phyloP scores from a whole-genome alignment of 2,329 filamentous ascomycete genomes.

The Aspergillus nomiae region DNA sequence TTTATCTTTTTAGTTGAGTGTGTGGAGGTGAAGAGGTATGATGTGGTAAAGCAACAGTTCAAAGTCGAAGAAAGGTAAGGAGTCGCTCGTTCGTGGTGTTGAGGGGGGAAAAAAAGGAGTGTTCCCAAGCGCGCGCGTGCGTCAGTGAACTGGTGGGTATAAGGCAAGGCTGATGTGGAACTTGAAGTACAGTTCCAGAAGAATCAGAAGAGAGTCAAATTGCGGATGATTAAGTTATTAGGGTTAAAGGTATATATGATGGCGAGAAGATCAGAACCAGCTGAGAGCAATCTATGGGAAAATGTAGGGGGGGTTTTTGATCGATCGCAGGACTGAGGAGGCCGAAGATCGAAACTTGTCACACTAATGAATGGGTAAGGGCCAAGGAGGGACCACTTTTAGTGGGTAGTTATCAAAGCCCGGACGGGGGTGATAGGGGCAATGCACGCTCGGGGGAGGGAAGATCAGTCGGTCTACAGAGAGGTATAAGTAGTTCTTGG shows the following conservation, averaged over 20 bases:
- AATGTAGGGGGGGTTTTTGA: slow-evolving; percentile 1
- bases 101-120: background rate
- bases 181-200: background rate
- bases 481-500: background rate
- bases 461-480: background rate
- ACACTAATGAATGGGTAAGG: slow-evolving; percentile 12
- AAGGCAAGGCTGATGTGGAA: slow-evolving; percentile 5
- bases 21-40: slow-evolving; percentile 1
- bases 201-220: slow-evolving; percentile 4
- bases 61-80: slow-evolving; percentile 1
- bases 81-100: background rate
- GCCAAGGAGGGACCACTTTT: slow-evolving; percentile 13
- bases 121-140: slow-evolving; percentile 3
- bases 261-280: slow-evolving; percentile 32
- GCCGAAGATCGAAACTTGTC: slow-evolving; percentile 14
- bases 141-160: slow-evolving; percentile 9
- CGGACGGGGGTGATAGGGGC: slow-evolving; percentile 5
- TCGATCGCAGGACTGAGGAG: slow-evolving; percentile 6
- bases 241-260: slow-evolving; percentile 8
- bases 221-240: slow-evolving; percentile 1
- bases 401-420: slow-evolving; percentile 8
- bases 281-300: slow-evolving; percentile 21
- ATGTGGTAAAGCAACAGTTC: background rate
- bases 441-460: background rate
- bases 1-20: slow-evolving; percentile 12